These are phyloP conservation scores for Malassezia nana DNA, from an alignment of 1,284 basidiomycete genomes.

Conservation along the genomic window DNA sequence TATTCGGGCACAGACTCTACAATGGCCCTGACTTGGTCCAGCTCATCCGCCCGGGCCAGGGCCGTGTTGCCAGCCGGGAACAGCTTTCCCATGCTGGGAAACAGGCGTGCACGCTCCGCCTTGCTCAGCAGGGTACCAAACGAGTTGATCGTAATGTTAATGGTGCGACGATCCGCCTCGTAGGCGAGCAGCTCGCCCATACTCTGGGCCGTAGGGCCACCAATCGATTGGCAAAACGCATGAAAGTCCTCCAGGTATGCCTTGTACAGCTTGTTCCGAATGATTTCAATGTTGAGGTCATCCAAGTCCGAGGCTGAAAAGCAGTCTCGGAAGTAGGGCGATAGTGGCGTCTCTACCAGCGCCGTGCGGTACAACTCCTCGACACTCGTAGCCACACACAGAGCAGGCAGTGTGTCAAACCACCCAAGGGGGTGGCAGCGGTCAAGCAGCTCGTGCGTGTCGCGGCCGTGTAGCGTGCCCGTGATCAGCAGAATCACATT, in stretches of 20 bases:
- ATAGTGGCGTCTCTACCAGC: slow-evolving; percentile 90
- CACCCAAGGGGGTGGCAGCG: slow-evolving; percentile 93
- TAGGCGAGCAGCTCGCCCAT: slow-evolving; percentile 68
- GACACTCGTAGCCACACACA: slow-evolving; percentile 98
- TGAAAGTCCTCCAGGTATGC: slow-evolving; percentile 98
- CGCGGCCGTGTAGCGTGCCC: slow-evolving; percentile 90
- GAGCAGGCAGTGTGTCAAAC: slow-evolving; percentile 96
- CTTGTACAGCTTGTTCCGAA: slow-evolving; percentile 99
- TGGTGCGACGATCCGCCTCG: slow-evolving; percentile 88
- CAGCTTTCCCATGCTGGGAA: slow-evolving; percentile 83
- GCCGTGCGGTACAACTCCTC: slow-evolving; percentile 96
- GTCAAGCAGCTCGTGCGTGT: slow-evolving; percentile 91
- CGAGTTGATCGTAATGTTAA: slow-evolving; percentile 99
- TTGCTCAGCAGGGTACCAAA: slow-evolving; percentile 90
- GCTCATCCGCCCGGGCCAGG: slow-evolving; percentile 84
- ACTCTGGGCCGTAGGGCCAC: slow-evolving; percentile 50
- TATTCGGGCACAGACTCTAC: slow-evolving; percentile 86
- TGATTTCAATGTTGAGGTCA: slow-evolving; percentile 99
- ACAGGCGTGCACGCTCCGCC: slow-evolving; percentile 88
- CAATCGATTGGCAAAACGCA: slow-evolving; percentile 67
- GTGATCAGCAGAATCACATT: slow-evolving; percentile 96
- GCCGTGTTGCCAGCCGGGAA: slow-evolving; percentile 93
- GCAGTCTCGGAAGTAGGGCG: slow-evolving; percentile 93
- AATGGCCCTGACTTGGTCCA: slow-evolving; percentile 80
- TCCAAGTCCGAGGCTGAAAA: slow-evolving; percentile 90